Evolutionary conservation across 2,329 filamentous ascomycete species (phyloP).

Genomic region (Simplicillium aogashimaense): DNA sequence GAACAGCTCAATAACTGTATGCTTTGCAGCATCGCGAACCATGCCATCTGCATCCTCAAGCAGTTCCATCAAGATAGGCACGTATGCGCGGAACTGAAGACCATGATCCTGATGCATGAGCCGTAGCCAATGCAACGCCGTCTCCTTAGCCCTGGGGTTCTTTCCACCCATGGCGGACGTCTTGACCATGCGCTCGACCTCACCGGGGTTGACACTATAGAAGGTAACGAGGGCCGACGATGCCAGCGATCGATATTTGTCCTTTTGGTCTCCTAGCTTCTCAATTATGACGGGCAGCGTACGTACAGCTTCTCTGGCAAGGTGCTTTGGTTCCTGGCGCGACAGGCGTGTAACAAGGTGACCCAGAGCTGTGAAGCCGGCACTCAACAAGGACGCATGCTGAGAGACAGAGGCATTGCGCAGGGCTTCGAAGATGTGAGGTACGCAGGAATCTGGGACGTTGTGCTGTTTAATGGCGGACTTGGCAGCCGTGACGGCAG

Average conservation of each 20-base stretch:
- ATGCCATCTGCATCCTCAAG: conserved; percentile 84
- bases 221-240: conserved; percentile 69
- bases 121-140: conserved; percentile 75
- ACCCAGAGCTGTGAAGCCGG: conserved; percentile 78
- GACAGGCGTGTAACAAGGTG: conserved; percentile 80
- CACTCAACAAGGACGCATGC: conserved; percentile 67
- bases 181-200: conserved; percentile 73
- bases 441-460: conserved; percentile 65
- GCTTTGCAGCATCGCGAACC: conserved; percentile 77
- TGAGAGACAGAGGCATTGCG: conserved; percentile 65
- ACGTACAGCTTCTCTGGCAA: conserved; percentile 59
- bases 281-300: conserved; percentile 71
- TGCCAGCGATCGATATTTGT: conserved; percentile 70
- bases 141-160: conserved; percentile 77
- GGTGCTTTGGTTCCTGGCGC: conserved; percentile 69
- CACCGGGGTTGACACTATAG: conserved; percentile 56
- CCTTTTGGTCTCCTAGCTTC: conserved; percentile 78
- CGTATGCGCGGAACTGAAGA: conserved; percentile 74
- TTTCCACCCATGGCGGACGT: conserved; percentile 70
- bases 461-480: conserved; percentile 88
- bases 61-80: conserved; percentile 72
- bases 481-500: conserved; percentile 65
- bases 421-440: conserved; percentile 72
- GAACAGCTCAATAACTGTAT: conserved; percentile 79
- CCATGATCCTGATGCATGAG: conserved; percentile 76